Evolutionary conservation across 106 monocot genomes (phyloP).

Genomic region (Narthecium ossifragum): DNA sequence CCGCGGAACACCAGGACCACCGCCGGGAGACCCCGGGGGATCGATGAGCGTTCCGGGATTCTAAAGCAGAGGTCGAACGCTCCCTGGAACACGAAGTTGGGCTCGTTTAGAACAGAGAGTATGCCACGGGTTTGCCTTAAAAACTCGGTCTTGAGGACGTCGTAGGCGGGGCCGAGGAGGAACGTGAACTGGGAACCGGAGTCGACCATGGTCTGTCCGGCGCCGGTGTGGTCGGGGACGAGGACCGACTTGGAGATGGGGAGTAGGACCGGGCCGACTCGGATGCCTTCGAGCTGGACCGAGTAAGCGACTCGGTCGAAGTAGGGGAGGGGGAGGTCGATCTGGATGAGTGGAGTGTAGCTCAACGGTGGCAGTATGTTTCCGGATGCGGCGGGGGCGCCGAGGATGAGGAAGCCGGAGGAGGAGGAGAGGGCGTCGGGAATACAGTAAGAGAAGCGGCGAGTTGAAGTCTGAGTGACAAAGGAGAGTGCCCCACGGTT

Average conservation of each 20-base stretch:
- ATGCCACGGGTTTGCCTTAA: conserved; percentile 40
- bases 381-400: conserved; percentile 21
- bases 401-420: conserved; percentile 61
- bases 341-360: conserved; percentile 69
- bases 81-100: conserved; percentile 69
- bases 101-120: conserved; percentile 43
- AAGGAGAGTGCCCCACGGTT: conserved; percentile 85
- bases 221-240: conserved; percentile 90
- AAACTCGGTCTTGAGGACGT: conserved; percentile 53
- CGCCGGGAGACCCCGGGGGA: conserved; percentile 25
- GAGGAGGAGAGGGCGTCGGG: conserved; percentile 39
- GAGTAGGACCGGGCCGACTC: conserved; percentile 37
- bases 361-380: conserved; percentile 45
- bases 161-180: conserved; percentile 73
- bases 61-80: conserved; percentile 83
- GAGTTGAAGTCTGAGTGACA: conserved; percentile 62
- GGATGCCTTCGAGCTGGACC: conserved; percentile 72
- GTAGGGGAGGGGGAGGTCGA: conserved; percentile 79
- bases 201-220: conserved; percentile 94
- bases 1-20: conserved; percentile 59
- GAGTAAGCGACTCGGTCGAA: conserved; percentile 96
- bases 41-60: conserved; percentile 9
- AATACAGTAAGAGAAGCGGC: conserved; percentile 85
- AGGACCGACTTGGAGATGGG: conserved; percentile 74
- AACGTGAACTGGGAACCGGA: conserved; percentile 93